phyloP scores from a whole-genome alignment of 2,329 filamentous ascomycete species.

The Trichoderma koningii region DNA sequence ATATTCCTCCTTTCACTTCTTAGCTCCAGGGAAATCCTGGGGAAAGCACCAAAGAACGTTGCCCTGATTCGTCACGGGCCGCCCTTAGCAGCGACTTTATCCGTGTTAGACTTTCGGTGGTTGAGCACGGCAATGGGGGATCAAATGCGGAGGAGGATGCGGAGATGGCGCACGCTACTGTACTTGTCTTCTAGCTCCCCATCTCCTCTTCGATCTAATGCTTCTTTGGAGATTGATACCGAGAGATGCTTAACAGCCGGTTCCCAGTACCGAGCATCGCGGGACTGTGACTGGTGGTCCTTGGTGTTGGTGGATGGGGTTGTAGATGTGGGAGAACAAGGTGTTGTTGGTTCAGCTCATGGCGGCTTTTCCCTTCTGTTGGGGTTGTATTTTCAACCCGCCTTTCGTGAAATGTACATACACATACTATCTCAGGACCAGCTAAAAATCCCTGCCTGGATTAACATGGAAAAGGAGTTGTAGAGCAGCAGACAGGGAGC shows the following conservation, averaged over 20 bases:
- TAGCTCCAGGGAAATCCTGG: not conserved
- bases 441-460: too few relatives aligned
- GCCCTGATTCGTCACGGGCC: not conserved
- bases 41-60: slow-evolving; percentile 3
- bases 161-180: not conserved
- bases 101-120: not conserved
- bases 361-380: not conserved
- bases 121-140: not conserved
- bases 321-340: not conserved
- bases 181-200: not conserved
- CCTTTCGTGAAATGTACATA: too few relatives aligned
- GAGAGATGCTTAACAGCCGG: slow-evolving; percentile 6
- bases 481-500: too few relatives aligned
- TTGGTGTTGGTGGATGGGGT: not conserved
- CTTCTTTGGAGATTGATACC: not conserved
- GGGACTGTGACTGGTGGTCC: not conserved
- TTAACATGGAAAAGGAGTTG: too few relatives aligned
- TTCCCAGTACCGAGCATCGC: not conserved
- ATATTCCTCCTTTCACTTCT: not conserved
- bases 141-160: not conserved
- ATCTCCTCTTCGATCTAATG: not conserved
- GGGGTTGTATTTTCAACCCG: not conserved
- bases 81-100: slow-evolving; percentile 2
- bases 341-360: not conserved
- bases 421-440: too few relatives aligned